Conservation (phyloP, 208 protist species). For the Trichomonas tenax region DNA sequence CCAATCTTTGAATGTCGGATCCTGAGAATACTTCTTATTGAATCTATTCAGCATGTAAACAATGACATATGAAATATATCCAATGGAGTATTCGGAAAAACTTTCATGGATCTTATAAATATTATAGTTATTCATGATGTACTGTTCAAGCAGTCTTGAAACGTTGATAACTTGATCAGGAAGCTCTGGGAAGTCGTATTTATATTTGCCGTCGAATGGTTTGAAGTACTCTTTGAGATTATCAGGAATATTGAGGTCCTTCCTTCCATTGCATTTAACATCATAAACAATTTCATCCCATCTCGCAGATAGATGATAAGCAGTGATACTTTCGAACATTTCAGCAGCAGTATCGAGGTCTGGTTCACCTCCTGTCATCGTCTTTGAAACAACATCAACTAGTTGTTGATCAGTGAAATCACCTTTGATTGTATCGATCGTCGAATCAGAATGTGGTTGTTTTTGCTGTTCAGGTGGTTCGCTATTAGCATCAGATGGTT, state of each 20-base stretch:
- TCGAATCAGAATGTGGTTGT: no score
- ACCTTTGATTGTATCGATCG: background rate
- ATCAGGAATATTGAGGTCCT: background rate
- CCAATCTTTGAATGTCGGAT: background rate
- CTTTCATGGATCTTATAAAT: background rate
- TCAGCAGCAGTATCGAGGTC: background rate
- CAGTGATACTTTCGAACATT: background rate
- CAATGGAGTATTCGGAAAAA: background rate
- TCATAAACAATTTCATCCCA: background rate
- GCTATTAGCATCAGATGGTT: no score
- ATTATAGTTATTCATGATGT: background rate
- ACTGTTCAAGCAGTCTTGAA: background rate
- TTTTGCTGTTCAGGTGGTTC: no score
- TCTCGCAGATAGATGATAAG: background rate
- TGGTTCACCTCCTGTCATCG: background rate
- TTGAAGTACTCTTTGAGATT: background rate
- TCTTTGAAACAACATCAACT: background rate
- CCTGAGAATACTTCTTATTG: background rate
- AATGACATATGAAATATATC: background rate
- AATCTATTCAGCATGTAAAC: background rate
- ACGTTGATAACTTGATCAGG: background rate
- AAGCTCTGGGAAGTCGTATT: background rate
- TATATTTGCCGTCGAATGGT: background rate
- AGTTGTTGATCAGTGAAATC: background rate
- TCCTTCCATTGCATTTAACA: background rate